Evolutionary conservation across 345 rosid genomes (phyloP), one percentile per base, ranked within the genome.

Genomic region (Sisymbrium altissimum): DNA sequence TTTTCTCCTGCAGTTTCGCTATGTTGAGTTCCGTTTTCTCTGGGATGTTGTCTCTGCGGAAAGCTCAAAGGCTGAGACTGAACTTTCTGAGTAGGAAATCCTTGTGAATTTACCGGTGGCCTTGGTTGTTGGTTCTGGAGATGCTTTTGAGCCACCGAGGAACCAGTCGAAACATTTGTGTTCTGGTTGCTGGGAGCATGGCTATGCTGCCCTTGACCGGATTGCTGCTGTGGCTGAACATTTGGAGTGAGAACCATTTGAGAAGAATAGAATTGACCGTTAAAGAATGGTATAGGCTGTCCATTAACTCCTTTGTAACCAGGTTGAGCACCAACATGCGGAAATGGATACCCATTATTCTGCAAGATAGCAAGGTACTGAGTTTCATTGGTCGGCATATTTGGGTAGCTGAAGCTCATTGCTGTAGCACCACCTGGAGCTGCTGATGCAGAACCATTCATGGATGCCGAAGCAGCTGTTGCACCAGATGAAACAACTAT

Each of bases 361-460:
- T 84, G 99, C 81, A 96, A 61, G 69, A 96, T 83, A 4, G 99
- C 98, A 78, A 96, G 76, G 80, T 89, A 96, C 71, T 86, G 99
- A 18, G 97, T 84, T 73, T 96, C 99, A 76, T 79, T 91, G 43
- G 87, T 91, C 0, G 93, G 86, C 80, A 92, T 82, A 70, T 72
- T 85, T 0, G 96, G 84, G 77, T 90, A 96, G 73, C 83, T 92
- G 81, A 90, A 92, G 82, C 87, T 86, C 96, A 92, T 82, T 18
- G 93, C 84, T n/a, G 92, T 66, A 36, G 87, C 81, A 17, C 91
- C 85, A 15, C 86, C 83, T 55, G 86, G 83, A 32, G 85, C 77
- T n/a, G 88, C 88, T 3, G 89, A 61, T 36, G 85, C 84, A 43
- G 86, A 48, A 44, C 85, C 80, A 83, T 81, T 82, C 18, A 79